Evolutionary conservation across 1,284 basidiomycete species (phyloP).

Genomic region (Ceratobasidium sp.): DNA sequence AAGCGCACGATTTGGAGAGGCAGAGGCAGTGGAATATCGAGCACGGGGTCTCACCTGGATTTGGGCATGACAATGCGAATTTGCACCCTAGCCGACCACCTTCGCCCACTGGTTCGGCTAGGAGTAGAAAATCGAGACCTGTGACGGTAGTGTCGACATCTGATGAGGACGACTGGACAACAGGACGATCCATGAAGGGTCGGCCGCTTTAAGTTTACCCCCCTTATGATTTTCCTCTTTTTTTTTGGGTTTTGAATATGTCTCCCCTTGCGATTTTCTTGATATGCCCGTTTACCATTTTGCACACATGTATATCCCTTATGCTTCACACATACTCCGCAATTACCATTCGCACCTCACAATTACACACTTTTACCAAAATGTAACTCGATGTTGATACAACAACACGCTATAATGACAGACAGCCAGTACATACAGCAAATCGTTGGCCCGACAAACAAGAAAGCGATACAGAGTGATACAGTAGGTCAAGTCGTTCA

Average conservation of each 20-base stretch:
- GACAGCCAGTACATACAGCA: slow-evolving; percentile 23
- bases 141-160: slow-evolving; percentile 33
- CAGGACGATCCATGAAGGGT: slow-evolving; percentile 28
- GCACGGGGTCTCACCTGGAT: neutral
- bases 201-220: neutral
- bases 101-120: slow-evolving; percentile 21
- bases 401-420: slow-evolving; percentile 36
- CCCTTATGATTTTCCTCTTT: neutral
- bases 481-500: slow-evolving; percentile 50
- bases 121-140: slow-evolving; percentile 34
- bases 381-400: slow-evolving; percentile 30
- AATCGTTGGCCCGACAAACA: slow-evolving; percentile 10
- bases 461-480: neutral
- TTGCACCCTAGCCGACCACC: slow-evolving; percentile 7
- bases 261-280: neutral
- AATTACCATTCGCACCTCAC: neutral
- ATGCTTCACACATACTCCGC: slow-evolving; percentile 1
- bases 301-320: slow-evolving; percentile 9
- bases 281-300: neutral
- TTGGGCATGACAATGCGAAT: neutral
- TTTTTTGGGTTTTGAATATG: slow-evolving; percentile 7
- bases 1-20: slow-evolving; percentile 14
- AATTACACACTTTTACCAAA: slow-evolving; percentile 4
- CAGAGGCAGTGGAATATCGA: slow-evolving; percentile 17
- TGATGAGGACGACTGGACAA: slow-evolving; percentile 36